Percentiles rank a stretch among this genome's conserved stretches.
These are phyloP conservation scores for Penicillium paxilli DNA, from an alignment of 495 filamentous ascomycete genomes.

Conservation along the genomic window DNA sequence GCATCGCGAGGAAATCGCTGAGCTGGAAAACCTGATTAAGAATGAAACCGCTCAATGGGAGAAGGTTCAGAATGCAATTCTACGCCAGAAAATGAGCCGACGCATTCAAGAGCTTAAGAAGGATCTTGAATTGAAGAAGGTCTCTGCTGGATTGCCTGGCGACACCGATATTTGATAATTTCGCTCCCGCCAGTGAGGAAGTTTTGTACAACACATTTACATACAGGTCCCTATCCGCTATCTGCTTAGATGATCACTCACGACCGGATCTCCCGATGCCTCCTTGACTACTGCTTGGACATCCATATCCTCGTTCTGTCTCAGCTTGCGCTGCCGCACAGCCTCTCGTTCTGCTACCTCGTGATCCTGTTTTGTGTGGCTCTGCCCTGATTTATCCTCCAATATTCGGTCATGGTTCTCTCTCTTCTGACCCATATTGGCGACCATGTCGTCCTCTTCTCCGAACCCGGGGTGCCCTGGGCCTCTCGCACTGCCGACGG, in stretches of 20 bases:
- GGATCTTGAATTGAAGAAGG: slow-evolving; percentile 50
- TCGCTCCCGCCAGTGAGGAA: not conserved
- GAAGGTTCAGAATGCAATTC: slow-evolving; percentile 42
- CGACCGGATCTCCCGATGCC: slow-evolving; percentile 32
- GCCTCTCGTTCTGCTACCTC: slow-evolving; percentile 30
- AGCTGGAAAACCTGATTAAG: slow-evolving; percentile 48
- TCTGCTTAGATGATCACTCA: slow-evolving; percentile 4
- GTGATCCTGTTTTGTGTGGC: slow-evolving; percentile 16
- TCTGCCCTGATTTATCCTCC: slow-evolving; percentile 30
- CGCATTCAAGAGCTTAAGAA: slow-evolving; percentile 49
- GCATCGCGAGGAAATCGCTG: slow-evolving; percentile 49
- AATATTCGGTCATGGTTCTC: slow-evolving; percentile 45
- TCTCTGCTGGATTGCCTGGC: slow-evolving; percentile 44
- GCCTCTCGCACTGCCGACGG: slow-evolving; percentile 29
- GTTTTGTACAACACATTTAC: no score
- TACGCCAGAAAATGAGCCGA: slow-evolving; percentile 51
- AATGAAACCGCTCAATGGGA: slow-evolving; percentile 45
- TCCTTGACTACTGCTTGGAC: slow-evolving; percentile 27
- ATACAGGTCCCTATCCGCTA: no score
- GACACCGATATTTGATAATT: slow-evolving; percentile 11
- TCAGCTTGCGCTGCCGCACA: slow-evolving; percentile 30
- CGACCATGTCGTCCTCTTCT: slow-evolving; percentile 35
- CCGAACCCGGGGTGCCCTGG: slow-evolving; percentile 35
- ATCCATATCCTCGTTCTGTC: slow-evolving; percentile 31
- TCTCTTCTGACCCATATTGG: slow-evolving; percentile 47